A percentile compares a stretch with the other conserved stretches of the same genome.
These are phyloP conservation scores for Purpureocillium takamizusanense DNA, from an alignment of 2,329 filamentous ascomycete genomes.

Conservation along the genomic window DNA sequence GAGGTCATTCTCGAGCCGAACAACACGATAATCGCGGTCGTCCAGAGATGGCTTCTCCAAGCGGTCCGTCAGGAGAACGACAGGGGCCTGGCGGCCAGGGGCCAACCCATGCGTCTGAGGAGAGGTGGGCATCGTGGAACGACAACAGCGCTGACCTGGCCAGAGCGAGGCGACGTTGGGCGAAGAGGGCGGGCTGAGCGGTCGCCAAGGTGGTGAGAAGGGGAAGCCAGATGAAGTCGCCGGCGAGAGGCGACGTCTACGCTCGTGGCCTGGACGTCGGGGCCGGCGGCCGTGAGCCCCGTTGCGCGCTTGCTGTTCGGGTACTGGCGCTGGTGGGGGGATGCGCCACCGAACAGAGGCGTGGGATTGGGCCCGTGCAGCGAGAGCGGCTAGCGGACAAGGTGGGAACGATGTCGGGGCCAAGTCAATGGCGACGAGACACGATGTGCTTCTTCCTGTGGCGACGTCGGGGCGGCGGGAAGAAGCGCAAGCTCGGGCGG, in stretches of 20 bases:
- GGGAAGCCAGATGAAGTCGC: background rate
- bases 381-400: background rate
- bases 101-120: conserved; percentile 24
- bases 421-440: no score
- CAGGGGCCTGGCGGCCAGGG: conserved; percentile 18
- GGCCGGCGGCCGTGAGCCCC: background rate
- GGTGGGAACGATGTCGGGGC: background rate
- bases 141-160: conserved; percentile 1
- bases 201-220: background rate
- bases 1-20: conserved; percentile 75
- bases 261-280: background rate
- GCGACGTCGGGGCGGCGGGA: no score
- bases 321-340: conserved; percentile 1
- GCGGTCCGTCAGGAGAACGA: conserved; percentile 50
- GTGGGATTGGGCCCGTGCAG: conserved; percentile 2
- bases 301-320: background rate
- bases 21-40: conserved; percentile 78
- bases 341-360: background rate
- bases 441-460: no score
- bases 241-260: conserved; percentile 1
- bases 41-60: conserved; percentile 80
- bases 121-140: conserved; percentile 19
- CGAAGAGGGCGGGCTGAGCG: background rate
- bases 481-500: no score
- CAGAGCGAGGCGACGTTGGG: background rate